Percentiles rank a stretch among this genome's conserved stretches.
phyloP scores from a whole-genome alignment of 306 rosid genomes.

The Lagenaria siceraria region DNA sequence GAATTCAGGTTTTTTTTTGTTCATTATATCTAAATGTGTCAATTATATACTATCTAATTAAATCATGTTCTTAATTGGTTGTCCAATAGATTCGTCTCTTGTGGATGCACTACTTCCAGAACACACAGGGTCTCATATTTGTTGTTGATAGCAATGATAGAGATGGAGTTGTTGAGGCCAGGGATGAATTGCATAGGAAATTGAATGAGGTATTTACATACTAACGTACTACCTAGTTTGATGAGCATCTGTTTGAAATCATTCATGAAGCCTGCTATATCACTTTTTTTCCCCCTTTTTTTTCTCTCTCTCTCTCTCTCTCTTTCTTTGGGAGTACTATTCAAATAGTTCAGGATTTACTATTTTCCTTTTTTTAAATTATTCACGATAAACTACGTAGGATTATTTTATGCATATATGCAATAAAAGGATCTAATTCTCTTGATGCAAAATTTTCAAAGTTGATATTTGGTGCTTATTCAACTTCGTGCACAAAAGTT shows the following conservation, averaged over 20 bases:
- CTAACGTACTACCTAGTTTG: no score
- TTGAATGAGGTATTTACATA: constrained; percentile 75
- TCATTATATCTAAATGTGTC: not conserved
- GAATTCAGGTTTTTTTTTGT: not conserved
- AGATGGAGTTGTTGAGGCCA: constrained; percentile 98
- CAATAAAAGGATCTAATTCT: not conserved
- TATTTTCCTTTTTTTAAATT: not conserved
- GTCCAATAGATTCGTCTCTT: constrained; percentile 78
- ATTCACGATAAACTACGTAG: not conserved
- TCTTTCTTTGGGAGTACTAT: not conserved
- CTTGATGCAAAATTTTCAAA: not conserved
- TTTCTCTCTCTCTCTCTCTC: no score
- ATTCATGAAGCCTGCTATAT: not conserved
- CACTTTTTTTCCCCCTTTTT: not conserved
- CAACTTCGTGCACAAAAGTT: not conserved
- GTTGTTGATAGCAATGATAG: constrained; percentile 99
- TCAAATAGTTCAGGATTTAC: not conserved
- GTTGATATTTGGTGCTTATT: constrained; percentile 31
- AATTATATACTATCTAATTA: not conserved
- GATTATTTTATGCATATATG: not conserved
- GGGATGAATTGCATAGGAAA: constrained; percentile 98
- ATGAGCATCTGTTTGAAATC: no score
- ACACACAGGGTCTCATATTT: constrained; percentile 97
- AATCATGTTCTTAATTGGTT: not conserved
- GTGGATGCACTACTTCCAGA: constrained; percentile 99